These are phyloP conservation scores for Trichoderma erinaceum DNA, from an alignment of 495 filamentous ascomycete genomes.

Conservation along the genomic window DNA sequence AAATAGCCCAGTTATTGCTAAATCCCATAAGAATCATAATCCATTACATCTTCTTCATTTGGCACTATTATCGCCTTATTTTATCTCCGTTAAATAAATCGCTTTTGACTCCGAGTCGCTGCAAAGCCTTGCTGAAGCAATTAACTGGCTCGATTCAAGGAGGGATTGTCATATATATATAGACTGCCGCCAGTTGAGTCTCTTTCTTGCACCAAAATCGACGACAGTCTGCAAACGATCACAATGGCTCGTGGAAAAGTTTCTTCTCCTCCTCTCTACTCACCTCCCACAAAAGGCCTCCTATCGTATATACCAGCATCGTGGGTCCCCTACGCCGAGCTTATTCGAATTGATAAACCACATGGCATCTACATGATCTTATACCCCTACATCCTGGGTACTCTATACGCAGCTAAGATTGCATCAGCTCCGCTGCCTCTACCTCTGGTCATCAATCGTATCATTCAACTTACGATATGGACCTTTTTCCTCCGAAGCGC, in stretches of 20 bases:
- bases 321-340: conserved; percentile 36
- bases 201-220: neutral
- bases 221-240: neutral
- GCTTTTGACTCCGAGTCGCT: too few species aligned
- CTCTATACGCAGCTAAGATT: conserved; percentile 25
- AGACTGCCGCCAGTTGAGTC: neutral
- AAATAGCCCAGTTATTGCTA: too few species aligned
- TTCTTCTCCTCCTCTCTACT: neutral
- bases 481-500: conserved; percentile 19
- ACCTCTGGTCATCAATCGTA: neutral
- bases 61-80: too few species aligned
- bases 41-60: too few species aligned
- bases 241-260: neutral
- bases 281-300: conserved; percentile 13
- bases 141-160: neutral
- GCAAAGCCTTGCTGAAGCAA: neutral
- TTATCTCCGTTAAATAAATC: too few species aligned
- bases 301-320: conserved; percentile 20
- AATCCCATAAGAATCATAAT: too few species aligned
- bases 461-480: conserved; percentile 13
- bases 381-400: conserved; percentile 30
- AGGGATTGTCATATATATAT: neutral
- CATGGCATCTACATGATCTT: conserved; percentile 33
- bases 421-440: neutral
- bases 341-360: conserved; percentile 38